Evolutionary conservation across 208 protist genomes (phyloP).

Genomic region (Leishmania gerbilli): DNA sequence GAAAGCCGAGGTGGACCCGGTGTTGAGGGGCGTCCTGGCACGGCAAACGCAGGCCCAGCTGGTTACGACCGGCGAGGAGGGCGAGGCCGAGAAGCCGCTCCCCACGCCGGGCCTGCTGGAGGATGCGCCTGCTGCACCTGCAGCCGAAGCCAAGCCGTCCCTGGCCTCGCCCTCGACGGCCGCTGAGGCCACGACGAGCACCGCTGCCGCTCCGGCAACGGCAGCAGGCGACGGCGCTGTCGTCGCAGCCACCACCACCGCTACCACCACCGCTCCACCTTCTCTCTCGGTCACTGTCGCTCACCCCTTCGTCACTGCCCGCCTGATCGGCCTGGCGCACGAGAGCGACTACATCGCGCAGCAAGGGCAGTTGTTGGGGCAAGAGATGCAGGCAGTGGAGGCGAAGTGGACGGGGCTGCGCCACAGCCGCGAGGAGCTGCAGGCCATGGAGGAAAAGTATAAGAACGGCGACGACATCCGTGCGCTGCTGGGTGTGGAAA

Average conservation of each 20-base stretch:
- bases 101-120: constrained; percentile 12
- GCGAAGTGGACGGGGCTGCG: constrained; percentile 42
- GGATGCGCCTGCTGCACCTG: neutral
- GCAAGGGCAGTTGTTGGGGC: constrained; percentile 48
- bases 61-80: neutral
- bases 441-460: constrained; percentile 54
- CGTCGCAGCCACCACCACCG: neutral
- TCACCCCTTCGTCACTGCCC: constrained; percentile 70
- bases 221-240: neutral
- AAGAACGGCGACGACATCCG: constrained; percentile 67
- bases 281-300: constrained; percentile 38
- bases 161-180: neutral
- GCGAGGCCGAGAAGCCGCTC: neutral
- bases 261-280: neutral
- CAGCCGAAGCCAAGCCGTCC: neutral
- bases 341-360: constrained; percentile 63
- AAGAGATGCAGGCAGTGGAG: constrained; percentile 63
- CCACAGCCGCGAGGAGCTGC: constrained; percentile 39
- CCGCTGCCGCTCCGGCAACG: neutral
- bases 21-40: constrained; percentile 59
- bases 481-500: constrained; percentile 29
- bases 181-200: neutral
- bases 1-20: constrained; percentile 68
- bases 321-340: constrained; percentile 58
- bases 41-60: constrained; percentile 33